phyloP scores from a whole-genome alignment of 1,284 basidiomycete species.

The Baeospora myosura region DNA sequence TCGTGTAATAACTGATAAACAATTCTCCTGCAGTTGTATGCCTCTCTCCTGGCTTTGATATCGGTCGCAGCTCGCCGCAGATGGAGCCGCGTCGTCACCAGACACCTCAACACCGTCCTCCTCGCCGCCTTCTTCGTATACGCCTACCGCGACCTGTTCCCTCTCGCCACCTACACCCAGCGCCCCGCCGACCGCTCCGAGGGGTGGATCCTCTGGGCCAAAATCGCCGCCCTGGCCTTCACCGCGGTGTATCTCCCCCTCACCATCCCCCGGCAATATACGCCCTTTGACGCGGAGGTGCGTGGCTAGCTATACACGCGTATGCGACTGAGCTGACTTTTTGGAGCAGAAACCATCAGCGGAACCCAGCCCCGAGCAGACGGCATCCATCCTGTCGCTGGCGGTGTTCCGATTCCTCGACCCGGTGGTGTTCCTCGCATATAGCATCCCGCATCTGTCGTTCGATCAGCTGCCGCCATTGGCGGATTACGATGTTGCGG shows the following conservation, averaged over 20 bases:
- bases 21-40: constrained; percentile 20
- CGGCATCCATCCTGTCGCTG: constrained; percentile 50
- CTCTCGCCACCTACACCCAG: constrained; percentile 42
- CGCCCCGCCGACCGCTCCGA: constrained; percentile 26
- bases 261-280: constrained; percentile 34
- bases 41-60: constrained; percentile 24
- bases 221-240: constrained; percentile 25
- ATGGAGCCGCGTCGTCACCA: constrained; percentile 20
- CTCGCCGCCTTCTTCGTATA: constrained; percentile 35
- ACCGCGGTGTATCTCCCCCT: constrained; percentile 31
- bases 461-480: constrained; percentile 46
- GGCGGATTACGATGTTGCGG: constrained; percentile 47
- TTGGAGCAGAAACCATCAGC: constrained; percentile 32
- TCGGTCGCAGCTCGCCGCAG: constrained; percentile 23
- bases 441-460: constrained; percentile 33
- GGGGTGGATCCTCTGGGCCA: constrained; percentile 30
- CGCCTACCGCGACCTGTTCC: constrained; percentile 59
- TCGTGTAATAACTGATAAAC: too few species aligned
- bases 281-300: constrained; percentile 39
- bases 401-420: constrained; percentile 55
- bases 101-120: constrained; percentile 30
- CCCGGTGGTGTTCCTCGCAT: constrained; percentile 39
- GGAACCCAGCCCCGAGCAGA: constrained; percentile 58
- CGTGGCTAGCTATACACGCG: background rate
- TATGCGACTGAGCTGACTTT: background rate